Base-by-base conservation (phyloP, 2,329 filamentous ascomycete genomes). In the Fusarium protoensiforme region DNA sequence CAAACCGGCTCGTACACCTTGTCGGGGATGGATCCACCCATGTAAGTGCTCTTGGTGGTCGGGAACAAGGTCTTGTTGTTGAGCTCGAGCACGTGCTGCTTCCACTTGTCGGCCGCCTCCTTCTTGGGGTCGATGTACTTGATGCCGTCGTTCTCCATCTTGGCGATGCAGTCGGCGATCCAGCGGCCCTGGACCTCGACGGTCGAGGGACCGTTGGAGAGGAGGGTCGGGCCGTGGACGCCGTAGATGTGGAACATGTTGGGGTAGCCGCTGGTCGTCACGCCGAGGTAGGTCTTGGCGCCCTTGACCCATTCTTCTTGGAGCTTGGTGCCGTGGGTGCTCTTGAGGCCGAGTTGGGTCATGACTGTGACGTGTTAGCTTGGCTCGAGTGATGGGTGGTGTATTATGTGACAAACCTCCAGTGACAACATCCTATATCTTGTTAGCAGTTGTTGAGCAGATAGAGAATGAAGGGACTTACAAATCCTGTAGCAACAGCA, bases 181-280 rank as follows among this genome's bases (percentile, higher is more conserved):
- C 87, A 91, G 0, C 87, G 81, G 3, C 88, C 89, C 73, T 92
- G 89, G 1, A 88, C 75, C 69, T 90, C 87, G 9, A 87, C 84
- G 2, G 82, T 85, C 1, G 85, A 84, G 0, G 90, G 89, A 0
- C 89, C 89, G 72, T 91, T 92, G 75, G 83, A 79, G 7, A 91
- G 80, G 0, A 88, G 83, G 0, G 88, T 90, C 0, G 89, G 89
- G 0, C 83, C 87, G n/a, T 91, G 89, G 1, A 85, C 82, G 0
- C 89, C 89, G 75, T 90, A 91, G 57, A 87, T 80, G 71, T 85
- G 81, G 78, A 87, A 87, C 84, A 87, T 86, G 75, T 87, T 87
- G 35, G 86, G 86, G 57, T 84, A 87, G 16, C 83, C 84, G 57
- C 77, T 75, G 38, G 85, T 81, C 0, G 83, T 84, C 6, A 79